phyloP scores from a whole-genome alignment of 1,284 basidiomycete species.

The Rhodotorula sp. region DNA sequence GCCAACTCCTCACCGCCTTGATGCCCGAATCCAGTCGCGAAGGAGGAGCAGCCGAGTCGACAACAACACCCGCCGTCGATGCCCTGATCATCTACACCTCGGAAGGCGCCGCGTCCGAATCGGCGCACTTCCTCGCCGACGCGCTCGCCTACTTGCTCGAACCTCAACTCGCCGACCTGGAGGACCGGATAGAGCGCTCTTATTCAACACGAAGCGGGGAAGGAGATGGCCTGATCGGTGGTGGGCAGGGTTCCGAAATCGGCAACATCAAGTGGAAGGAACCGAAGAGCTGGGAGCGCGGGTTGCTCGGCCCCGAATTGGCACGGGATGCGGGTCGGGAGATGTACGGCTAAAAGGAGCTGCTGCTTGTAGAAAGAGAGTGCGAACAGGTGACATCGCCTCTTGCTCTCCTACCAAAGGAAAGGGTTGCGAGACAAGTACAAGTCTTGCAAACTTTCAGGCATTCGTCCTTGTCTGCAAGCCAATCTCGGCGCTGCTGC shows the following conservation, averaged over 20 bases:
- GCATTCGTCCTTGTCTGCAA: too few relatives aligned
- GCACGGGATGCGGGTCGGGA: constrained; percentile 12
- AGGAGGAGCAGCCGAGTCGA: background rate
- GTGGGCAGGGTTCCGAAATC: background rate
- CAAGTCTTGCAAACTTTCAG: background rate
- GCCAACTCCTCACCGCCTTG: constrained; percentile 21
- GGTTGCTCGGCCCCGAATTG: constrained; percentile 29
- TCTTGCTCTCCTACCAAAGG: background rate
- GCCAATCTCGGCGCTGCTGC: background rate
- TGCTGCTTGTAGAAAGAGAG: too few relatives aligned
- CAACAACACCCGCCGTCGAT: background rate
- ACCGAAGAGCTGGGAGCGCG: constrained; percentile 34
- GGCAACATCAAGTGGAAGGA: constrained; percentile 16
- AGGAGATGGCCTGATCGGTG: background rate
- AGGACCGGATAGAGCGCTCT: background rate
- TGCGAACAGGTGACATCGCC: background rate
- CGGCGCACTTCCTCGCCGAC: constrained; percentile 21
- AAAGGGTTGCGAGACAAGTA: background rate
- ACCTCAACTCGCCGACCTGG: background rate
- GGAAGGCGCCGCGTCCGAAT: constrained; percentile 20
- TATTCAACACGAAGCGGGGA: background rate
- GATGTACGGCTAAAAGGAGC: constrained; percentile 24
- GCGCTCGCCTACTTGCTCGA: constrained; percentile 17
- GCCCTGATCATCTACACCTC: constrained; percentile 33
- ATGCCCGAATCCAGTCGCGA: background rate